These are phyloP conservation scores for Physcomitrium patens DNA, from an alignment of 225 moss, liverwort and hornwort species.

Conservation along the genomic window DNA sequence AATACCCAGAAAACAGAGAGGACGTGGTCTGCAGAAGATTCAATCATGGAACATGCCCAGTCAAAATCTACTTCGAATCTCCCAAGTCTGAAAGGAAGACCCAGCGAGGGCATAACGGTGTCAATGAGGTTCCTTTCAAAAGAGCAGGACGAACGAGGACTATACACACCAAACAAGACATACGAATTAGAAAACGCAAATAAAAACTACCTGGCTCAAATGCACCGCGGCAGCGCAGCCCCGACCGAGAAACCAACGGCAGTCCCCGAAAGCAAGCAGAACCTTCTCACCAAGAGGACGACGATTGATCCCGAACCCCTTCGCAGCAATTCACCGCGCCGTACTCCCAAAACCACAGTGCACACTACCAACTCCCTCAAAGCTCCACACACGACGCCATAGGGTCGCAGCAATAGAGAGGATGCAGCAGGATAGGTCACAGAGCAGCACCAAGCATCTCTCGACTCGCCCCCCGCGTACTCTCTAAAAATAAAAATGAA, in stretches of 20 bases:
- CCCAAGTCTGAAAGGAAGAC: background rate
- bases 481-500: background rate
- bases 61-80: background rate
- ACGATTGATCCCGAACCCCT: constrained; percentile 26
- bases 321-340: constrained; percentile 33
- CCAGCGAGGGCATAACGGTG: background rate
- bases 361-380: constrained; percentile 18
- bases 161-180: too few species aligned
- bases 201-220: too few species aligned
- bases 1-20: background rate
- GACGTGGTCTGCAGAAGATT: background rate
- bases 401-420: constrained; percentile 9
- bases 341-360: constrained; percentile 19
- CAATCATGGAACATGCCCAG: background rate
- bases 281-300: constrained; percentile 37
- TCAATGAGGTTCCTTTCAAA: background rate
- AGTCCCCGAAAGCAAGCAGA: constrained; percentile 22
- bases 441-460: constrained; percentile 22
- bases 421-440: constrained; percentile 51
- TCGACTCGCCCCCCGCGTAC: constrained; percentile 9
- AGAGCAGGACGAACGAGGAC: background rate
- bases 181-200: too few species aligned
- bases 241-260: too few species aligned
- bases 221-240: too few species aligned
- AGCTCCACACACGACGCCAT: constrained; percentile 11